A percentile compares a stretch with the other conserved stretches of the same genome.
These are phyloP conservation scores for Aspergillus avenaceus DNA, from an alignment of 495 filamentous ascomycete species.

Conservation along the genomic window DNA sequence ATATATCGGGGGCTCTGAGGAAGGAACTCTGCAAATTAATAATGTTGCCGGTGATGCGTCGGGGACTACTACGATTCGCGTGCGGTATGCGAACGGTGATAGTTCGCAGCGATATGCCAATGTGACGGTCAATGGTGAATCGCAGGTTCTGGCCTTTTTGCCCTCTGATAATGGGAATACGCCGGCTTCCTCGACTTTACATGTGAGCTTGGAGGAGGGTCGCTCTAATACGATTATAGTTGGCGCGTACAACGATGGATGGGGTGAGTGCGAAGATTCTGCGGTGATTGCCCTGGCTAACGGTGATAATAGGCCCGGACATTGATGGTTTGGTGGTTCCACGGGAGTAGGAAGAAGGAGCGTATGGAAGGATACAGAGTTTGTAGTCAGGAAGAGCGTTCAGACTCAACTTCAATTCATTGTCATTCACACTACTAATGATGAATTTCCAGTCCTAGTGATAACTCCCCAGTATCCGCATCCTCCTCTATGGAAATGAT, in stretches of 20 bases:
- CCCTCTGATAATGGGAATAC: conserved; percentile 2
- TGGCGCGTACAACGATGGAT: conserved; percentile 2
- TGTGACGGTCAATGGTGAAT: conserved; percentile 9
- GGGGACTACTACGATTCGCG: neutral
- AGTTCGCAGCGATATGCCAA: conserved; percentile 5
- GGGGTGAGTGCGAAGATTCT: no score
- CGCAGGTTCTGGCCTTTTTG: conserved; percentile 7
- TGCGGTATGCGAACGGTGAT: conserved; percentile 12
- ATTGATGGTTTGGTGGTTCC: no score
- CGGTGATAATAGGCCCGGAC: no score
- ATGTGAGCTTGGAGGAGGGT: neutral
- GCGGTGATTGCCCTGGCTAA: no score
- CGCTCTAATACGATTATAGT: neutral
- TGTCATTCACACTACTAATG: no score
- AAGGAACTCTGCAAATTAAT: conserved; percentile 2
- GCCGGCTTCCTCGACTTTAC: neutral
- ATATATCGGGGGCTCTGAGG: conserved; percentile 10
- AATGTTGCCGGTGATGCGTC: neutral
- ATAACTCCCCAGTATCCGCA: no score
- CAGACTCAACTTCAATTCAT: no score
- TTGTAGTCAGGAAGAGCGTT: no score
- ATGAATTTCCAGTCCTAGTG: no score
- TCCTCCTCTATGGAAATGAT: no score
- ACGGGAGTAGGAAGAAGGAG: no score
- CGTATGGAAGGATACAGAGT: no score